Evolutionary conservation across 768 basidiomycete species (phyloP).

Genomic region (Leucocoprinus birnbaumii): DNA sequence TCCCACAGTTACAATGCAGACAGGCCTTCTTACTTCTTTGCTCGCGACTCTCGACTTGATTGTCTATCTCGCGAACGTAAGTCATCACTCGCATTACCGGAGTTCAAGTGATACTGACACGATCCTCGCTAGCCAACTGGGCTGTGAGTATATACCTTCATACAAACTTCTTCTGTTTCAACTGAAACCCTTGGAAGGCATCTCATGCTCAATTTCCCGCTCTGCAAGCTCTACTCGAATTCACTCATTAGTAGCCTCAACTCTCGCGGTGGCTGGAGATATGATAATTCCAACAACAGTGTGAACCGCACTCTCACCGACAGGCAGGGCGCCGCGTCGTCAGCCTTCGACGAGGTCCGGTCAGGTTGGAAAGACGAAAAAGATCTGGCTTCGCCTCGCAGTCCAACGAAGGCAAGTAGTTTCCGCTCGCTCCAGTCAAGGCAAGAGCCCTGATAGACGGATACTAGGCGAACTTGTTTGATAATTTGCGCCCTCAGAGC

Average conservation of each 20-base stretch:
- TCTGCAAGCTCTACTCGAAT: constrained; percentile 40
- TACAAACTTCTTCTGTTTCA: not conserved
- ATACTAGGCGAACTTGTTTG: not conserved
- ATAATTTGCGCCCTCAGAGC: not conserved
- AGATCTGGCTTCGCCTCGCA: no score
- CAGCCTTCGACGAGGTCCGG: not conserved
- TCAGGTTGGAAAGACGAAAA: not conserved
- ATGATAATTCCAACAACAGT: not conserved
- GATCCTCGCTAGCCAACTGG: constrained; percentile 12
- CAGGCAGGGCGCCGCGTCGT: not conserved
- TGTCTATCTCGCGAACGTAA: constrained; percentile 26
- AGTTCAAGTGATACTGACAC: not conserved
- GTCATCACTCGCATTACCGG: not conserved
- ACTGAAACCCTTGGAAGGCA: constrained; percentile 21
- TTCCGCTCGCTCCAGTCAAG: not conserved
- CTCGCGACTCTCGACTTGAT: constrained; percentile 31
- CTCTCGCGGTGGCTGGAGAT: constrained; percentile 28
- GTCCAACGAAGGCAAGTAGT: not conserved
- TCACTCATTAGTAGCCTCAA: constrained; percentile 37
- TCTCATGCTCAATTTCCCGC: constrained; percentile 33
- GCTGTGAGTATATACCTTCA: constrained; percentile 8
- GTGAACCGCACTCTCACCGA: not conserved
- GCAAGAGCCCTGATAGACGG: not conserved
- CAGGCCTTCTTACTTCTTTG: constrained; percentile 31
- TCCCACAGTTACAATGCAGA: constrained; percentile 31